These are phyloP conservation scores for Calcarisporium arbuscula DNA, from an alignment of 2,329 filamentous ascomycete species.

Conservation along the genomic window DNA sequence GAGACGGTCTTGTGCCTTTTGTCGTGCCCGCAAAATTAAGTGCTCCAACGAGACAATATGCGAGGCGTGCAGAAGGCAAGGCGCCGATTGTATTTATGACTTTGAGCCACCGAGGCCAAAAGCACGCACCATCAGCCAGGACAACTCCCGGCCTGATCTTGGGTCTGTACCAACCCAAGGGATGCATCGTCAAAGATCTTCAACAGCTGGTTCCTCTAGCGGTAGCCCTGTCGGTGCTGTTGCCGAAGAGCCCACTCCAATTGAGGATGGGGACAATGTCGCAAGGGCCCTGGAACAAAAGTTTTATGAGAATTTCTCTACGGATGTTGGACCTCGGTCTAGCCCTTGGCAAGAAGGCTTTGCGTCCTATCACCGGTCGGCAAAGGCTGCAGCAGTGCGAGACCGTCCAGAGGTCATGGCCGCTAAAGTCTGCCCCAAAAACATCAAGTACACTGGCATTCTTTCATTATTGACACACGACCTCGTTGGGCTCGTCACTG, in stretches of 20 bases:
- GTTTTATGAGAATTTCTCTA: conserved; percentile 23
- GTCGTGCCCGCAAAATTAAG: conserved; percentile 31
- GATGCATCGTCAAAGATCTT: conserved; percentile 17
- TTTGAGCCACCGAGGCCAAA: conserved; percentile 26
- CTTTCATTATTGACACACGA: conserved; percentile 23
- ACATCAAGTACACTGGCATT: conserved; percentile 18
- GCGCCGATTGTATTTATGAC: conserved; percentile 31
- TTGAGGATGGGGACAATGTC: conserved; percentile 19
- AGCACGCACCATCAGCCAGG: conserved; percentile 19
- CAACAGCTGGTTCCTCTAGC: conserved; percentile 17
- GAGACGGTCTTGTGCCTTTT: conserved; percentile 28
- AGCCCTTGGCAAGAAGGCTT: conserved; percentile 17
- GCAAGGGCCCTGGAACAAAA: conserved; percentile 21
- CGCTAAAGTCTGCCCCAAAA: conserved; percentile 13
- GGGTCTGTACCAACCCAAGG: conserved; percentile 12
- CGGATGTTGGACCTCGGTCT: conserved; percentile 9
- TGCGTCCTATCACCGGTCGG: conserved; percentile 11
- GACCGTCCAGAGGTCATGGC: conserved; percentile 12
- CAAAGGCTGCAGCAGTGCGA: conserved; percentile 6
- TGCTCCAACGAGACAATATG: conserved; percentile 31
- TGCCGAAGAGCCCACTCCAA: conserved; percentile 13
- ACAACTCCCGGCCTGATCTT: conserved; percentile 15
- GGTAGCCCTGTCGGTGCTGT: conserved; percentile 16
- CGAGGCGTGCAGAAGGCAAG: conserved; percentile 29
- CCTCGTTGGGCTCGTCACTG: conserved; percentile 22